Percentiles rank a stretch among this genome's conserved stretches.
phyloP scores from a whole-genome alignment of 208 protist species.

The Wallacemonas sp. region DNA sequence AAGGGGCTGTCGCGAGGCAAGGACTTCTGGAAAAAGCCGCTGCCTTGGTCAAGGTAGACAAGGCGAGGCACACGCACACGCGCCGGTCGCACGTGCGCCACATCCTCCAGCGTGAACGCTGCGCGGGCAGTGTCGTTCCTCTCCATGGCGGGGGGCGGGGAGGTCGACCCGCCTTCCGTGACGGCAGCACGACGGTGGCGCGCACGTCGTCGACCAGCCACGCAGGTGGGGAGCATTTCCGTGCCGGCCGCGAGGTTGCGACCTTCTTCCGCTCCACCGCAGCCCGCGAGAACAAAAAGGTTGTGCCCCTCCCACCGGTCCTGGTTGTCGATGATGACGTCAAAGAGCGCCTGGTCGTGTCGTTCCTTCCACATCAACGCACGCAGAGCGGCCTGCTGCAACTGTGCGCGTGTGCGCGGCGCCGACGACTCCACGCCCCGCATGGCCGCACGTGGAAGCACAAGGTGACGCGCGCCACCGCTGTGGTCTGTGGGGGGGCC shows the following conservation, averaged over 20 bases:
- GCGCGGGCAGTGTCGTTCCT: too few relatives aligned
- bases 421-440: neutral
- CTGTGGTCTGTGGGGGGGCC: too few relatives aligned
- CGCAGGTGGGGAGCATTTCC: too few relatives aligned
- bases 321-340: slow-evolving; percentile 42
- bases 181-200: too few relatives aligned
- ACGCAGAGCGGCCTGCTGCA: neutral
- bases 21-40: slow-evolving; percentile 13
- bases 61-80: slow-evolving; percentile 5
- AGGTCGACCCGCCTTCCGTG: too few relatives aligned
- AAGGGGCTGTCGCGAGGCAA: slow-evolving; percentile 14
- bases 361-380: slow-evolving; percentile 17
- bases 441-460: neutral
- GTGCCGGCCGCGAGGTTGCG: neutral
- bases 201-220: too few relatives aligned
- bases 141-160: too few relatives aligned
- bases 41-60: slow-evolving; percentile 36
- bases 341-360: slow-evolving; percentile 30
- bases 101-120: slow-evolving; percentile 7
- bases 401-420: neutral
- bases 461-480: too few relatives aligned
- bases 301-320: slow-evolving; percentile 47
- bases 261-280: neutral
- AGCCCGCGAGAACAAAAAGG: slow-evolving; percentile 17
- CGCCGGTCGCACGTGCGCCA: neutral